phyloP scores from a whole-genome alignment of 345 rosid genomes.

The Acer campestre region DNA sequence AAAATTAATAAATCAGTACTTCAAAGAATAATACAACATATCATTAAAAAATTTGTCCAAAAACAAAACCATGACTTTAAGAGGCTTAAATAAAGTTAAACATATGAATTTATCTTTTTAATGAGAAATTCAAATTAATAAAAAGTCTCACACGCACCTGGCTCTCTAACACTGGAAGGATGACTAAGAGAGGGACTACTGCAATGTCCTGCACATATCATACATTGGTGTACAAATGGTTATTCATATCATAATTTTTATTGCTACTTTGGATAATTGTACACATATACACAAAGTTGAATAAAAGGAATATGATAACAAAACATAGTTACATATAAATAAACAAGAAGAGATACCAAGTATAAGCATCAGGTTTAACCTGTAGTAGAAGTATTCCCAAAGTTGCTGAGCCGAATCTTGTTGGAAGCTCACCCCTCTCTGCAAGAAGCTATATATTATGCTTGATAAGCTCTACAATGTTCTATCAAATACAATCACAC shows the following conservation, averaged over 20 bases:
- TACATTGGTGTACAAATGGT: constrained; percentile 21
- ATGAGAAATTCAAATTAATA: background rate
- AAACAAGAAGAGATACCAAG: constrained; percentile 5
- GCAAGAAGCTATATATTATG: constrained; percentile 82
- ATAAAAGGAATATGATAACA: constrained; percentile 19
- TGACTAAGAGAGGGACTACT: constrained; percentile 89
- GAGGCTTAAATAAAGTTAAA: background rate
- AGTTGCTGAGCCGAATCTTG: constrained; percentile 97
- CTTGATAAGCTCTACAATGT: constrained; percentile 39
- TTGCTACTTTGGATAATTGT: constrained; percentile 24
- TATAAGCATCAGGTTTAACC: constrained; percentile 43
- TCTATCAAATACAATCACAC: constrained; percentile 2
- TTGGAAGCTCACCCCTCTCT: constrained; percentile 98
- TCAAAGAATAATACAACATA: background rate
- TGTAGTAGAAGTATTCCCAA: constrained; percentile 95
- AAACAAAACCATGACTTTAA: background rate
- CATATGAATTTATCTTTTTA: background rate
- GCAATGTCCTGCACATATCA: constrained; percentile 82
- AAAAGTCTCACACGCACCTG: constrained; percentile 56
- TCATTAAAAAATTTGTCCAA: background rate
- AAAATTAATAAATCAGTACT: background rate
- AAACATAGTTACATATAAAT: background rate
- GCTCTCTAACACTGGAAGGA: constrained; percentile 90
- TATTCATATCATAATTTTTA: constrained; percentile 17
- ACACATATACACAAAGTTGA: constrained; percentile 9